phyloP scores from a whole-genome alignment of 495 filamentous ascomycete genomes.

The Aspergillus egyptiacus region DNA sequence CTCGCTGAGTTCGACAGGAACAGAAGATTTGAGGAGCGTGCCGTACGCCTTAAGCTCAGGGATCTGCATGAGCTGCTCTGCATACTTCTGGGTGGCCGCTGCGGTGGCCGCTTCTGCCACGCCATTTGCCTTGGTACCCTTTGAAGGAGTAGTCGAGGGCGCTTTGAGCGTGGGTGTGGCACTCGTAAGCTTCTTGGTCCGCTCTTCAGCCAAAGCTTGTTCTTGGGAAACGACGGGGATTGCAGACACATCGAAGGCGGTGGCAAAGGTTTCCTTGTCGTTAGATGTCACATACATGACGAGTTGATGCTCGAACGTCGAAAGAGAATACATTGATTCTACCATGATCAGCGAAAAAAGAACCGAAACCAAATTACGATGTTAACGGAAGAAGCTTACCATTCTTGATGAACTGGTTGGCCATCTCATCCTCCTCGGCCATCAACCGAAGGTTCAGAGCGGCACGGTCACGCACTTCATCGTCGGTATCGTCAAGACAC shows the following conservation, averaged over 20 bases:
- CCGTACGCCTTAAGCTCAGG: conserved; percentile 89
- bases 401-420: conserved; percentile 82
- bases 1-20: conserved; percentile 84
- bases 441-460: conserved; percentile 89
- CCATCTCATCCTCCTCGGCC: conserved; percentile 75
- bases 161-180: conserved; percentile 93
- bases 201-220: conserved; percentile 94
- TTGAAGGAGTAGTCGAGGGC: conserved; percentile 76
- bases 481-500: conserved; percentile 94
- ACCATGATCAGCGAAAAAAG: conserved; percentile 18
- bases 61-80: conserved; percentile 77
- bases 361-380: too few species aligned
- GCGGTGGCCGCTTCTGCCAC: conserved; percentile 70
- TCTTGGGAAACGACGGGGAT: conserved; percentile 94
- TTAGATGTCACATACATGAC: conserved; percentile 96
- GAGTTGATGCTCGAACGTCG: conserved; percentile 92
- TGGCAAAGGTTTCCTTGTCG: conserved; percentile 73
- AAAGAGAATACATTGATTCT: conserved; percentile 79
- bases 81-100: conserved; percentile 79
- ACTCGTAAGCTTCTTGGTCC: conserved; percentile 89
- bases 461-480: conserved; percentile 94
- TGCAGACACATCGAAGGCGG: conserved; percentile 81
- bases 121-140: conserved; percentile 53
- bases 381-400: conserved; percentile 46
- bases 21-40: conserved; percentile 79